Conservation (phyloP, 1,139 yeast species). For the Wickerhamomyces sp. region DNA sequence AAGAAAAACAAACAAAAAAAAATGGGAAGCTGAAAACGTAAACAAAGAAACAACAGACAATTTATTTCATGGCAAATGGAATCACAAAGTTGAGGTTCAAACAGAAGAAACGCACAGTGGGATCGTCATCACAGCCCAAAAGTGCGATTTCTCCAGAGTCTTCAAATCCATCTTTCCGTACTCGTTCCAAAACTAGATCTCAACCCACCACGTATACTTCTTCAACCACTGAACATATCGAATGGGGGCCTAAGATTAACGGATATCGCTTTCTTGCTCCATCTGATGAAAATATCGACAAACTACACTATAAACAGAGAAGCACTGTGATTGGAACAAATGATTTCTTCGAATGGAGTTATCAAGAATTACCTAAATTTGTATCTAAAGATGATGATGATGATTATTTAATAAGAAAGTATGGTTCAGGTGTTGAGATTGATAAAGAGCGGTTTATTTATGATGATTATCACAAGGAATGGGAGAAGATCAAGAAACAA, state of each 20-base stretch:
- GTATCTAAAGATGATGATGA: constrained; percentile 3
- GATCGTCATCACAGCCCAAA: too few species aligned
- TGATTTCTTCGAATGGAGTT: constrained; percentile 14
- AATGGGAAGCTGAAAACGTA: background rate
- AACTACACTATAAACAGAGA: constrained; percentile 11
- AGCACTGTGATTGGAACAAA: constrained; percentile 11
- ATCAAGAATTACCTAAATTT: constrained; percentile 14
- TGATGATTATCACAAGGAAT: constrained; percentile 21
- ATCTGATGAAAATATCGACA: constrained; percentile 1
- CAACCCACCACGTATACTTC: background rate
- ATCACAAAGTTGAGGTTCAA: constrained; percentile 1
- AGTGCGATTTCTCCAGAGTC: too few species aligned
- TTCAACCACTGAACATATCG: constrained; percentile 29
- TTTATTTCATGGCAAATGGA: constrained; percentile 1
- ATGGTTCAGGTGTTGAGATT: too few species aligned
- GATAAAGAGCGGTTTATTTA: constrained; percentile 14
- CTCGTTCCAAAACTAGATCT: background rate
- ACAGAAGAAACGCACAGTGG: background rate
- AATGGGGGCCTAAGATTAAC: constrained; percentile 31
- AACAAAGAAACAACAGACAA: background rate
- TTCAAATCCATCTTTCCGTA: too few species aligned
- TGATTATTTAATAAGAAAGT: background rate
- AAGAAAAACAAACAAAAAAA: background rate
- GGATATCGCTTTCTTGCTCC: constrained; percentile 28
- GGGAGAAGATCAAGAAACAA: constrained; percentile 21